These are phyloP conservation scores for Laguncularia racemosa DNA, from an alignment of 345 rosid genomes.

Conservation along the genomic window DNA sequence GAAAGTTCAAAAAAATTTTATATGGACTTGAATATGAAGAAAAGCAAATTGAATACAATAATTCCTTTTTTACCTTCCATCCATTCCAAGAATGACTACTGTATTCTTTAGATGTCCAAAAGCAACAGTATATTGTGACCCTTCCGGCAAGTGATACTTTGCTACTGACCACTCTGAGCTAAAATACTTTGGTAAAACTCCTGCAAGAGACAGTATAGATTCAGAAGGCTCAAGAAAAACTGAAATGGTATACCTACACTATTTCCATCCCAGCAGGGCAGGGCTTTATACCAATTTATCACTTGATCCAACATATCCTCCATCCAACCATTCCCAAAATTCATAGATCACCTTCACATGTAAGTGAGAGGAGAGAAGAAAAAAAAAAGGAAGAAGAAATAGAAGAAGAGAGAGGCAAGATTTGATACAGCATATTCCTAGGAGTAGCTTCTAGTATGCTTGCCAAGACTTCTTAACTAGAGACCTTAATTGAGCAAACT, in stretches of 20 bases:
- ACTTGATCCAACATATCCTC: too few relatives aligned
- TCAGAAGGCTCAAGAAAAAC: not conserved
- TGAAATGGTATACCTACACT: not conserved
- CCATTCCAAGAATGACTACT: constrained; percentile 81
- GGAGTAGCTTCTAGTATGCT: too few relatives aligned
- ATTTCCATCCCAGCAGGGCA: not conserved
- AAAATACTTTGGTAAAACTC: constrained; percentile 92
- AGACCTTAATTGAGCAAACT: too few relatives aligned
- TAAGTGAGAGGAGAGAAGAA: too few relatives aligned
- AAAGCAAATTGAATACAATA: not conserved
- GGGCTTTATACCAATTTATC: not conserved
- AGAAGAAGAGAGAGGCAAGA: too few relatives aligned
- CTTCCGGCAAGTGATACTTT: constrained; percentile 80
- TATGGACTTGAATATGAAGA: not conserved
- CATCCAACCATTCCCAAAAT: too few relatives aligned
- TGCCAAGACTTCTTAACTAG: too few relatives aligned
- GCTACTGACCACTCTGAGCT: constrained; percentile 99
- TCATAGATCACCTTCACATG: too few relatives aligned
- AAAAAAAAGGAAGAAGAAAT: too few relatives aligned
- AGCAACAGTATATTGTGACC: constrained; percentile 75
- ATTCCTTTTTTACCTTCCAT: constrained; percentile 72
- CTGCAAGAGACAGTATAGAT: constrained; percentile 24
- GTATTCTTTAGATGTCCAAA: constrained; percentile 93
- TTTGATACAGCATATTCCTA: too few relatives aligned
- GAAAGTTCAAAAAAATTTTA: not conserved